phyloP scores from a whole-genome alignment of 495 filamentous ascomycete genomes.

The Ramalina intermedia region DNA sequence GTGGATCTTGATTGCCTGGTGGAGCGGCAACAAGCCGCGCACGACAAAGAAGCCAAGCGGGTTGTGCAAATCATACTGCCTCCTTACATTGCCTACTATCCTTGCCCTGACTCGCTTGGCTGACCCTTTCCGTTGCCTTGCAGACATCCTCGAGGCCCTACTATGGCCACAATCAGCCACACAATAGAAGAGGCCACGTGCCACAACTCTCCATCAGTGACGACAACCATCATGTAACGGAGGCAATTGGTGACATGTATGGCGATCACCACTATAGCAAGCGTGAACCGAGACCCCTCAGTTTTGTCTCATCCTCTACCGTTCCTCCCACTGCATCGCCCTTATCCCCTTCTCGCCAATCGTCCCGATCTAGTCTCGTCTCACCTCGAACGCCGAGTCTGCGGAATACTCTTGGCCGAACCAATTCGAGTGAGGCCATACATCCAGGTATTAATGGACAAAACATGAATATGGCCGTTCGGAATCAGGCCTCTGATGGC shows the following conservation, averaged over 20 bases:
- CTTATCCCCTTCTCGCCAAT: conserved; percentile 16
- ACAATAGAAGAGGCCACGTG: conserved; percentile 42
- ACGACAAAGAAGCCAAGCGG: conserved; percentile 1
- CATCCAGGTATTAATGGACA: conserved; percentile 27
- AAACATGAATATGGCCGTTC: conserved; percentile 22
- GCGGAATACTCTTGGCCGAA: conserved; percentile 8
- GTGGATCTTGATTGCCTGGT: neutral
- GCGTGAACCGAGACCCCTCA: conserved; percentile 45
- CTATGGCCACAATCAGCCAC: conserved; percentile 37
- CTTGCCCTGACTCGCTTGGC: neutral
- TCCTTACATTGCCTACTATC: neutral
- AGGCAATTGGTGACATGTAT: conserved; percentile 94
- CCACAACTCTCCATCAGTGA: conserved; percentile 61
- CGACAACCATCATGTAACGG: conserved; percentile 90
- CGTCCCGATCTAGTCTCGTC: conserved; percentile 29
- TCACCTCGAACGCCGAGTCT: conserved; percentile 23
- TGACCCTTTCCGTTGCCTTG: neutral
- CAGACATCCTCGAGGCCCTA: conserved; percentile 40
- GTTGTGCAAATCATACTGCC: neutral
- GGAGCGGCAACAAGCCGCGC: neutral
- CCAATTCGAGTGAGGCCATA: conserved; percentile 7
- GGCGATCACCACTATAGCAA: conserved; percentile 59
- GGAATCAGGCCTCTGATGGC: conserved; percentile 25
- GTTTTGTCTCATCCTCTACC: conserved; percentile 44
- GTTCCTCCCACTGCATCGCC: conserved; percentile 17